phyloP scores from a whole-genome alignment of 768 basidiomycete species.

The Tulasnella sp. region DNA sequence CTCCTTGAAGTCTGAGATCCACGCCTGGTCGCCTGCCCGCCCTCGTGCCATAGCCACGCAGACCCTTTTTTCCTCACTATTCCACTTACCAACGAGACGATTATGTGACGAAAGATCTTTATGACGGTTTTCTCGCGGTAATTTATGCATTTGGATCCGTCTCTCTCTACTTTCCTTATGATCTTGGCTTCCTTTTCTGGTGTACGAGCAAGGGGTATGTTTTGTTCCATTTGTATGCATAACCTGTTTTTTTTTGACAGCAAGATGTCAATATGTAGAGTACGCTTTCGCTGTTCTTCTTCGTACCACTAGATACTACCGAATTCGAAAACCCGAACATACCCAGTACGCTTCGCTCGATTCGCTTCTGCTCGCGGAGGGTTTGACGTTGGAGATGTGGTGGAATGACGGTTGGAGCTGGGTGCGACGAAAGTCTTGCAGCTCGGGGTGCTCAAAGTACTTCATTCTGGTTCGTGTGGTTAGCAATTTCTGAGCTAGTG shows the following conservation, averaged over 20 bases:
- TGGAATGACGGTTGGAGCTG: slow-evolving; percentile 51
- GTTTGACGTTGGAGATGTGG: slow-evolving; percentile 61
- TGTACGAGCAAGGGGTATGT: too few species aligned
- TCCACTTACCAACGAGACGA: background rate
- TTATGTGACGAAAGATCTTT: background rate
- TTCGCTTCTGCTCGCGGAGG: slow-evolving; percentile 61
- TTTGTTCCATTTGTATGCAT: too few species aligned
- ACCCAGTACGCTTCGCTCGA: slow-evolving; percentile 81
- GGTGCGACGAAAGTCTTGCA: slow-evolving; percentile 50
- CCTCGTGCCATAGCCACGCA: background rate
- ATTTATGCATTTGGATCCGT: background rate
- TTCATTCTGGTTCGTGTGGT: slow-evolving; percentile 65
- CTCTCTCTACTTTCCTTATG: background rate
- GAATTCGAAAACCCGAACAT: slow-evolving; percentile 56
- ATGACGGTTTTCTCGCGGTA: background rate
- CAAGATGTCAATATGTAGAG: too few species aligned
- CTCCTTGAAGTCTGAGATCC: background rate
- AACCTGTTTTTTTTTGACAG: too few species aligned
- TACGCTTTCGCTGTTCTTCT: too few species aligned
- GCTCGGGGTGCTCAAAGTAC: slow-evolving; percentile 64
- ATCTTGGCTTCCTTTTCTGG: too few species aligned
- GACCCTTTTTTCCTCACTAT: background rate
- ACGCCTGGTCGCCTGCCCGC: background rate
- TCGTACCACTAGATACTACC: too few species aligned
- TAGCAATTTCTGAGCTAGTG: background rate